Conservation (phyloP, 306 rosid genomes). For the Cucurbita argyrosperma region DNA sequence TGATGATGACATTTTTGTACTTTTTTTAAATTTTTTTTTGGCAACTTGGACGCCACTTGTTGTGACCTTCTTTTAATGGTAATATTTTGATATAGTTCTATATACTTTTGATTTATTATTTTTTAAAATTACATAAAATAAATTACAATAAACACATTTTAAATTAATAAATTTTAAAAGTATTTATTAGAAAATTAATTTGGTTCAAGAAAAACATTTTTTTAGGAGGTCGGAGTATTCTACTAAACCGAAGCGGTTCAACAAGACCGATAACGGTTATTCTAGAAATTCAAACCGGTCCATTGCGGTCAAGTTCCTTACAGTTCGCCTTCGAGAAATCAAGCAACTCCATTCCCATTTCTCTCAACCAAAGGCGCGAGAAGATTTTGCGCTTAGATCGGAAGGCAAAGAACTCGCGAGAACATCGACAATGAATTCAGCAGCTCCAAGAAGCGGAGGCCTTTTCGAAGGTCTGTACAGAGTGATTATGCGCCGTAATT, state of each 20-base stretch:
- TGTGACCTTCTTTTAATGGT: too few relatives aligned
- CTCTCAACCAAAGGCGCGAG: not conserved
- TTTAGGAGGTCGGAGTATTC: too few relatives aligned
- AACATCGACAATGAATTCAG: constrained; percentile 38
- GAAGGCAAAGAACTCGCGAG: not conserved
- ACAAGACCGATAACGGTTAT: not conserved
- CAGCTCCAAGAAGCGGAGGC: constrained; percentile 57
- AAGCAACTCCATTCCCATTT: not conserved
- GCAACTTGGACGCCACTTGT: too few relatives aligned
- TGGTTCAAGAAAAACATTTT: too few relatives aligned
- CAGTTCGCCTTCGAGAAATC: not conserved
- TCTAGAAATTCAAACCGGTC: not conserved
- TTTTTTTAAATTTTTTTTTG: too few relatives aligned
- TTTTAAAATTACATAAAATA: too few relatives aligned
- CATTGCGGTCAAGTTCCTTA: not conserved
- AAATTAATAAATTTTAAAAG: too few relatives aligned
- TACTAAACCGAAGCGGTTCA: not conserved
- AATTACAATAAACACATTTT: too few relatives aligned
- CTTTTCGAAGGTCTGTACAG: constrained; percentile 67
- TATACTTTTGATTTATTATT: too few relatives aligned
- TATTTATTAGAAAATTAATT: too few relatives aligned
- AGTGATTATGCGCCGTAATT: constrained; percentile 92
- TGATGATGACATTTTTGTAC: too few relatives aligned
- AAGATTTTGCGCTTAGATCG: constrained; percentile 10
- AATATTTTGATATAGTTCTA: too few relatives aligned